Conservation (phyloP, 2,329 filamentous ascomycete species). For the Ploettnerulaceae sp. region DNA sequence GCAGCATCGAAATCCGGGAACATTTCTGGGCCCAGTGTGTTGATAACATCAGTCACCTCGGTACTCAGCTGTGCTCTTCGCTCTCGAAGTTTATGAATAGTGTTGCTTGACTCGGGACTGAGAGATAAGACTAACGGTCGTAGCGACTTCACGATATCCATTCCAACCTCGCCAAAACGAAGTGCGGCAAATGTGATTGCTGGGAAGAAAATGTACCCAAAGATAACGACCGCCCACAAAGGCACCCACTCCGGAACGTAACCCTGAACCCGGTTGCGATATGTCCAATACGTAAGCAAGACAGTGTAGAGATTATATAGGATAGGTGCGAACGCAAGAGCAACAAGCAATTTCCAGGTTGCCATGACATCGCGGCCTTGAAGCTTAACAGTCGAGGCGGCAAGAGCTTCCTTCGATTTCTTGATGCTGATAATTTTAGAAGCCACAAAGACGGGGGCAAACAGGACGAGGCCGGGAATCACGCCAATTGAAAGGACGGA, state of each 20-base stretch:
- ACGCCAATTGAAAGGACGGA: conserved; percentile 72
- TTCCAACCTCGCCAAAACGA: conserved; percentile 93
- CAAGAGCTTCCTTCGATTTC: conserved; percentile 79
- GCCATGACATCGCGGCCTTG: conserved; percentile 86
- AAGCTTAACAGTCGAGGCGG: conserved; percentile 82
- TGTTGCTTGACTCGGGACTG: conserved; percentile 78
- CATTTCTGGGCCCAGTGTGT: conserved; percentile 90
- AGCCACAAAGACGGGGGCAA: conserved; percentile 81
- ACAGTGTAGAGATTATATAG: conserved; percentile 79
- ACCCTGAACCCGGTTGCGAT: conserved; percentile 78
- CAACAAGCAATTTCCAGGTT: conserved; percentile 71
- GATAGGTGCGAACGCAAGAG: conserved; percentile 62
- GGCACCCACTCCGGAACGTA: conserved; percentile 75
- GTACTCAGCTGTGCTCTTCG: conserved; percentile 69
- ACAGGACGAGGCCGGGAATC: conserved; percentile 79
- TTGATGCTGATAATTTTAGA: conserved; percentile 76
- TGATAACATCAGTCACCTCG: conserved; percentile 87
- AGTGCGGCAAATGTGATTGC: conserved; percentile 88
- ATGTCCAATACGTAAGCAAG: conserved; percentile 70
- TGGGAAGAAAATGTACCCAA: conserved; percentile 76
- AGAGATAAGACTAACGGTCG: conserved; percentile 81
- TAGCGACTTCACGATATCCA: conserved; percentile 96
- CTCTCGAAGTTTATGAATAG: conserved; percentile 70
- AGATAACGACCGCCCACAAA: conserved; percentile 68
- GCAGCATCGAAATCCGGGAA: conserved; percentile 91